phyloP scores from a whole-genome alignment of 176 grass and related monocot species.

The Hordeum marinum region DNA sequence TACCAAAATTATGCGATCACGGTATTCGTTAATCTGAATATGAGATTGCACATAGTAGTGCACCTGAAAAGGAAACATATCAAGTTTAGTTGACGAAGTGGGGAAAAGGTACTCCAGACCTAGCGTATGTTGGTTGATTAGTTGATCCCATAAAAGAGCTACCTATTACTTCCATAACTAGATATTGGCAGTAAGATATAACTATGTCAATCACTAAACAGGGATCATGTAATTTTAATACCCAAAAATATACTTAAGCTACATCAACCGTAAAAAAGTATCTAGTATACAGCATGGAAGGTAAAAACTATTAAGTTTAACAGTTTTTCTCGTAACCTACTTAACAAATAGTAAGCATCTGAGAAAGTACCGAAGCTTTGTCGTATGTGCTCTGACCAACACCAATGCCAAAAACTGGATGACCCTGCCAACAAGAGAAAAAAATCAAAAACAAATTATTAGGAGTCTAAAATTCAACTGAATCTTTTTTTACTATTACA shows the following conservation, averaged over 20 bases:
- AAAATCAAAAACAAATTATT: neutral
- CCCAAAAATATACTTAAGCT: neutral
- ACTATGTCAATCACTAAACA: neutral
- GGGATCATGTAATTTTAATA: neutral
- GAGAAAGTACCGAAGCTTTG: constrained; percentile 82
- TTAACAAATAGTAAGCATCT: constrained; percentile 16
- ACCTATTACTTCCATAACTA: neutral
- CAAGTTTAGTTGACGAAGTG: constrained; percentile 2
- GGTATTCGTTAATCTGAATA: constrained; percentile 98
- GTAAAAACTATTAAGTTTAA: neutral
- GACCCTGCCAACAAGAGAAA: constrained; percentile 53
- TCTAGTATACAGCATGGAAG: neutral
- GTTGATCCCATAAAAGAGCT: neutral
- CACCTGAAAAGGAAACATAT: constrained; percentile 50
- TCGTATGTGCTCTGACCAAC: constrained; percentile 89
- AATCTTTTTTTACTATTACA: neutral
- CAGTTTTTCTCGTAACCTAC: neutral
- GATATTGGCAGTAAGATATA: neutral
- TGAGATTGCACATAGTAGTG: constrained; percentile 99
- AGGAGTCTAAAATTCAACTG: neutral
- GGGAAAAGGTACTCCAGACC: neutral
- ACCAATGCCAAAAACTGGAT: constrained; percentile 91
- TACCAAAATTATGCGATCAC: constrained; percentile 84
- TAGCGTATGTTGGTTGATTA: neutral
- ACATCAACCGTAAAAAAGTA: constrained; percentile 15